These are phyloP conservation scores for Lactifluus subvellereus DNA, from an alignment of 768 basidiomycete genomes.

Conservation along the genomic window DNA sequence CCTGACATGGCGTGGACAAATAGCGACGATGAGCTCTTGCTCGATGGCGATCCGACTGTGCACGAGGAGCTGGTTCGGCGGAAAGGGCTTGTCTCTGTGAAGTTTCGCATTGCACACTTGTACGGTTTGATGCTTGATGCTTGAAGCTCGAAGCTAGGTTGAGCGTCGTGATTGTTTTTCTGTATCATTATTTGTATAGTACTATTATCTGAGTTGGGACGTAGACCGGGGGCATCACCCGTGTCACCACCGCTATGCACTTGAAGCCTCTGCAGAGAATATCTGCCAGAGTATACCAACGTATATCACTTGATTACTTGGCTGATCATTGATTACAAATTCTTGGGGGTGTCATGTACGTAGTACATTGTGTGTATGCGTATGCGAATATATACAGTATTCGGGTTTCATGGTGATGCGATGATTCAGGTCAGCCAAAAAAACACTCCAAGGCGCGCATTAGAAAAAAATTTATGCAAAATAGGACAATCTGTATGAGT, in stretches of 20 bases:
- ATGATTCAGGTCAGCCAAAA: neutral
- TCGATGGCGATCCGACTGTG: conserved; percentile 2
- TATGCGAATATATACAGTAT: neutral
- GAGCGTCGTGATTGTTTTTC: neutral
- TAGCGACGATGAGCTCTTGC: conserved; percentile 8
- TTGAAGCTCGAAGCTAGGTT: neutral
- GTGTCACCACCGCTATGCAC: neutral
- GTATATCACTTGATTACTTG: neutral
- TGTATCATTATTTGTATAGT: neutral
- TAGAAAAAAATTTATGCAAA: neutral
- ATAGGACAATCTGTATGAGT: neutral
- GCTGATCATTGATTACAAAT: neutral
- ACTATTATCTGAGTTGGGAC: neutral
- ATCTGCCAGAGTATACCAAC: too few species aligned
- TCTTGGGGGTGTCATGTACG: too few species aligned
- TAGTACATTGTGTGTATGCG: too few species aligned
- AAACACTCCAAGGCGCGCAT: neutral
- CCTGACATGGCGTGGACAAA: conserved; percentile 6
- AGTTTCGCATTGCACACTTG: conserved; percentile 16
- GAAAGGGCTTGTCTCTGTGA: conserved; percentile 10
- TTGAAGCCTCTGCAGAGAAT: too few species aligned
- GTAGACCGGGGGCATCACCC: too few species aligned
- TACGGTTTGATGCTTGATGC: conserved; percentile 11
- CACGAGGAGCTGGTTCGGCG: conserved; percentile 8
- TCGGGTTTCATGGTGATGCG: neutral